Conservation (phyloP, 176 grass and related monocot genomes). For the Eragrostis nindensis region DNA sequence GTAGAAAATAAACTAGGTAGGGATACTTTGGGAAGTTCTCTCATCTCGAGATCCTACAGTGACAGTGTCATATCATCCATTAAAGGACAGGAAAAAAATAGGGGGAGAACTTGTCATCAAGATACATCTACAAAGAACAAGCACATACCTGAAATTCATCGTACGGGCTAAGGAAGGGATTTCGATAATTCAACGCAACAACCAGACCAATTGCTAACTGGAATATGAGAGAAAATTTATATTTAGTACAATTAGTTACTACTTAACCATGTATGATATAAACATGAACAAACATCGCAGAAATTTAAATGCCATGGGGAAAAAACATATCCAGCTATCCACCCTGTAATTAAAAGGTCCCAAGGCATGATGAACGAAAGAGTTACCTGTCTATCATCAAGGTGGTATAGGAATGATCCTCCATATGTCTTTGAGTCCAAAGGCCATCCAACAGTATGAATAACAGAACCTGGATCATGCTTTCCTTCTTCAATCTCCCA, state of each 20-base stretch:
- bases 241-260: conserved; percentile 21
- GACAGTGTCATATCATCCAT: background rate
- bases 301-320: conserved; percentile 1
- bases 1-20: background rate
- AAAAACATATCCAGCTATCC: background rate
- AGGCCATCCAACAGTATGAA: conserved; percentile 97
- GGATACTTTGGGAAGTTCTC: background rate
- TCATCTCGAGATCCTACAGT: background rate
- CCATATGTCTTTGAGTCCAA: conserved; percentile 91
- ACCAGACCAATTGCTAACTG: conserved; percentile 92
- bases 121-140: conserved; percentile 22
- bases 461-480: conserved; percentile 74
- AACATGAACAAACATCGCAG: background rate
- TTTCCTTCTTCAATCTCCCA: conserved; percentile 96
- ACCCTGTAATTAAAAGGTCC: background rate
- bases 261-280: background rate
- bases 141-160: conserved; percentile 89
- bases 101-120: conserved; percentile 1
- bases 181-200: conserved; percentile 88
- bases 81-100: background rate
- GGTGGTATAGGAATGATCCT: conserved; percentile 91
- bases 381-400: conserved; percentile 85
- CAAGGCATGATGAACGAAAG: background rate
- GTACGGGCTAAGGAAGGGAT: conserved; percentile 89
- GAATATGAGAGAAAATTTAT: conserved; percentile 43